Base-by-base conservation (phyloP, 177 flowering plant genomes). In the Telopea speciosissima region DNA sequence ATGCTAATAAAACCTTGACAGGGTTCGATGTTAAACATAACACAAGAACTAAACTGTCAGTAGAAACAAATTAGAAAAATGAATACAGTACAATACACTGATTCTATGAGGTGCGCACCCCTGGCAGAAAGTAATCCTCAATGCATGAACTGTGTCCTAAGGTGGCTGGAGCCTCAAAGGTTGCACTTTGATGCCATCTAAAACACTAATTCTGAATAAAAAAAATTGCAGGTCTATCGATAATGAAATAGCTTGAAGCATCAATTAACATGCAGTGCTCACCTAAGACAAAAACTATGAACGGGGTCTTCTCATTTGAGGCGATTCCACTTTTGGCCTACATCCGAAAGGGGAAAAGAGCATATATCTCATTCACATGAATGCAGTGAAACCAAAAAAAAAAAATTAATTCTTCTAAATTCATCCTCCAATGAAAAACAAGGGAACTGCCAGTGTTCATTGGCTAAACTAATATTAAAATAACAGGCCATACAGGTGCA, bases 281-380 rank as follows among this genome's bases (percentile, higher is more conserved):
- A 91, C 98, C 98, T 78, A 93, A 68, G 56, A 93, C 98, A 83
- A 93, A 93, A 67, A 90, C 78, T 68, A 93, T 83, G 79, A 76
- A 79, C 19, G 79, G 74, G 28, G 52, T 63, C 66, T 49, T 63
- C 66, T 21, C 69, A 31, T 44, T 31, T 1, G 70, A 65, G 24
- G 66, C 66, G 59, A 61, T 16, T 45, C 67, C 73, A 63, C 67
- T 72, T 72, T 79, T 73, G 63, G 62, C 87, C 98, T 91, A 77
- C 84, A 79, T 70, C 67, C 63, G 81, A 68, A 69, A 23, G 71
- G 70, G 63, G 22, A 75, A 81, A 68, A 52, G 24, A 56, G 8
- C 40, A 63, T 61, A 33, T 2, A 19, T 25, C 13, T 62, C 22
- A 17, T n/a, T 45, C 28, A 59, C 6, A 25, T 24, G 26, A 31